Evolutionary conservation across 2,329 filamentous ascomycete genomes (phyloP).

Genomic region (Aspergillus nomiae): DNA sequence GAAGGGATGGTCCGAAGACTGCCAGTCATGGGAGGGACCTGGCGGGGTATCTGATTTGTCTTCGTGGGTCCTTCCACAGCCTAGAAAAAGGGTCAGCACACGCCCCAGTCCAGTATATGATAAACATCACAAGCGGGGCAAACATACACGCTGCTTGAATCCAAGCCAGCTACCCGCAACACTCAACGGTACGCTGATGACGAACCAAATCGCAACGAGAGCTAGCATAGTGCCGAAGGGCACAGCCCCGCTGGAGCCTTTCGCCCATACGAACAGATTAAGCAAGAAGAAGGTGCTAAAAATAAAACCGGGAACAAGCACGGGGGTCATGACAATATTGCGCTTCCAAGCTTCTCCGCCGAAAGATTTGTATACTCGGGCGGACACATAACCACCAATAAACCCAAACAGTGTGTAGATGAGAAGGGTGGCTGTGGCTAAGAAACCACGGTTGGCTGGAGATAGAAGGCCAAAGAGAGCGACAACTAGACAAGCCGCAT

Average conservation of each 20-base stretch:
- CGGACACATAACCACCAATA: conserved; percentile 86
- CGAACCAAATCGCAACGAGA: conserved; percentile 90
- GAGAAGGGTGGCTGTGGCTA: conserved; percentile 90
- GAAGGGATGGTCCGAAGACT: conserved; percentile 87
- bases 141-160: conserved; percentile 67
- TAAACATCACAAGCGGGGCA: background rate
- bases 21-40: conserved; percentile 81
- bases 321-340: conserved; percentile 84
- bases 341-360: conserved; percentile 91
- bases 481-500: conserved; percentile 57
- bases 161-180: conserved; percentile 90
- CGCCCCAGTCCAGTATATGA: background rate
- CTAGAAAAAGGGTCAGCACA: conserved; percentile 29
- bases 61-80: conserved; percentile 78
- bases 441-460: conserved; percentile 89
- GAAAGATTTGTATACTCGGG: conserved; percentile 92
- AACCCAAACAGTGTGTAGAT: conserved; percentile 92
- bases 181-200: conserved; percentile 91
- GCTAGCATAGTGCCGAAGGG: conserved; percentile 97
- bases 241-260: conserved; percentile 87
- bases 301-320: conserved; percentile 82
- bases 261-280: conserved; percentile 94
- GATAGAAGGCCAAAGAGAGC: conserved; percentile 93
- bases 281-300: conserved; percentile 90
- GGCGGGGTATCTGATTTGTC: conserved; percentile 96